phyloP scores from a whole-genome alignment of 805 yeast genomes.

The Saturnispora serradocipensis region DNA sequence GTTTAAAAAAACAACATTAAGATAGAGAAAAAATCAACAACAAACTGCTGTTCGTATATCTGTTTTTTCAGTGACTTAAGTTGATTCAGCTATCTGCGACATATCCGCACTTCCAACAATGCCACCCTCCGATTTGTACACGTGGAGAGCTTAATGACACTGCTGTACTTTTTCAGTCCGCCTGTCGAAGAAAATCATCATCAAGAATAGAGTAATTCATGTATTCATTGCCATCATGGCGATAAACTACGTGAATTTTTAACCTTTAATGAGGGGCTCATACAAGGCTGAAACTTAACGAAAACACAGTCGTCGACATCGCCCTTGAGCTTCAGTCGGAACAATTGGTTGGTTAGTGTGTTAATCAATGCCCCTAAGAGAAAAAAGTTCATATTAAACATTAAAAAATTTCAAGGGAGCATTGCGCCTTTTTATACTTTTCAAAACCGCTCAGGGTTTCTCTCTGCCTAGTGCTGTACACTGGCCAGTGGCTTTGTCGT shows the following conservation, averaged over 20 bases:
- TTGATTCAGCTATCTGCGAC: slow-evolving; percentile 32
- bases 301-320: slow-evolving; percentile 42
- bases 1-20: slow-evolving; percentile 26
- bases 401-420: neutral
- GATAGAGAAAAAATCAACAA: slow-evolving; percentile 14
- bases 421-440: neutral
- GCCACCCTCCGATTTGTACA: slow-evolving; percentile 44
- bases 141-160: slow-evolving; percentile 39
- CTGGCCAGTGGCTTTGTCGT: slow-evolving; percentile 33
- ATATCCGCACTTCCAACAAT: slow-evolving; percentile 42
- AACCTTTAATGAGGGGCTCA: slow-evolving; percentile 28
- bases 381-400: neutral
- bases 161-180: slow-evolving; percentile 33
- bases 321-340: slow-evolving; percentile 42
- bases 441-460: neutral
- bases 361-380: slow-evolving; percentile 35
- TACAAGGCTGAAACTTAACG: slow-evolving; percentile 61
- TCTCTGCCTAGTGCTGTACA: slow-evolving; percentile 7
- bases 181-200: slow-evolving; percentile 38
- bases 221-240: neutral
- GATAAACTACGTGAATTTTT: neutral
- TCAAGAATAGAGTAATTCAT: slow-evolving; percentile 6
- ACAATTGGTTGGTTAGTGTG: slow-evolving; percentile 42
- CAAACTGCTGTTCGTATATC: neutral
- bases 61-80: slow-evolving; percentile 17